Evolutionary conservation across 129 eudicot species (phyloP).

Genomic region (Flaveria ramosissima): DNA sequence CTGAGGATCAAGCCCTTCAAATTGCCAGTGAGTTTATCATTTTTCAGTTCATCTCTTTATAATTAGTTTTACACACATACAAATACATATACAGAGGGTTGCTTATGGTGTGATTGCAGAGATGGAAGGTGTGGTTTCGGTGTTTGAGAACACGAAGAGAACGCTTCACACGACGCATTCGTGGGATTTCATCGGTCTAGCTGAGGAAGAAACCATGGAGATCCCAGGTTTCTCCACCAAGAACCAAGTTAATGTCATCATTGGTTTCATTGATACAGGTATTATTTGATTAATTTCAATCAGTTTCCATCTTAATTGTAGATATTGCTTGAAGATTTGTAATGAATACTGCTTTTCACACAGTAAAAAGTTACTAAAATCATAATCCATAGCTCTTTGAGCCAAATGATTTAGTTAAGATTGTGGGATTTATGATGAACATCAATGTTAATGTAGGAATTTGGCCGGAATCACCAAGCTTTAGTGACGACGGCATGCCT

Average conservation of each 20-base stretch:
- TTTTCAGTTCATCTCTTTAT: slow-evolving; percentile 7
- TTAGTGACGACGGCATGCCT: slow-evolving; percentile 72
- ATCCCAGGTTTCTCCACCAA: slow-evolving; percentile 78
- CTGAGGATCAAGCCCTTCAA: slow-evolving; percentile 71
- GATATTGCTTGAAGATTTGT: slow-evolving; percentile 15
- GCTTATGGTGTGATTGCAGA: slow-evolving; percentile 44
- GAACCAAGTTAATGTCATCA: slow-evolving; percentile 84
- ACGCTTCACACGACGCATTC: slow-evolving; percentile 86
- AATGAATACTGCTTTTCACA: not conserved
- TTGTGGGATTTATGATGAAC: slow-evolving; percentile 22
- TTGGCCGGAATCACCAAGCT: slow-evolving; percentile 97
- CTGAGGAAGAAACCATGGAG: slow-evolving; percentile 76
- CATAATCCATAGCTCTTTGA: not conserved
- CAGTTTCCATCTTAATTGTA: not conserved
- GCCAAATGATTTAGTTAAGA: not conserved
- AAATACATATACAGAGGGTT: not conserved
- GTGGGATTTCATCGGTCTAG: slow-evolving; percentile 91
- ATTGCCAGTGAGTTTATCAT: slow-evolving; percentile 47
- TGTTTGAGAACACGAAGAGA: slow-evolving; percentile 64
- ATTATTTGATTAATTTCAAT: slow-evolving; percentile 14
- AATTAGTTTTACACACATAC: not conserved
- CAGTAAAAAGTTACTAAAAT: slow-evolving; percentile 13
- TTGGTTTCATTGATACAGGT: slow-evolving; percentile 95
- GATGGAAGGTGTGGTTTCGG: slow-evolving; percentile 91
- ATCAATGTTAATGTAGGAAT: slow-evolving; percentile 46